These are phyloP conservation scores for Cymodocea nodosa DNA, from an alignment of 116 monocot species.

Conservation along the genomic window DNA sequence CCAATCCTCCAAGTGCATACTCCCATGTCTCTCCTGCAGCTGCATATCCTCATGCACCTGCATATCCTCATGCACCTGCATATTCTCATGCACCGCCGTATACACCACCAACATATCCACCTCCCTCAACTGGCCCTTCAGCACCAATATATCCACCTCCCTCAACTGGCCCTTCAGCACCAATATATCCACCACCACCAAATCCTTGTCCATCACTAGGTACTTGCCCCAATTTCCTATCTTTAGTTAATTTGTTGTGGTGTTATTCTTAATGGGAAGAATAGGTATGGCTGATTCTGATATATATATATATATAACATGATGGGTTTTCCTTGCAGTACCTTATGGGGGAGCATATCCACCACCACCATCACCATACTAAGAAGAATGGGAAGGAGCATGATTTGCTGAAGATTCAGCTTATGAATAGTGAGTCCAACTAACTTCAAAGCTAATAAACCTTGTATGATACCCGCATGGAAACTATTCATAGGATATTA, in stretches of 20 bases:
- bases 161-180: background rate
- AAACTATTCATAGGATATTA: too few species aligned
- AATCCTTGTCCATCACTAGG: constrained; percentile 4
- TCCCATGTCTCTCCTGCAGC: constrained; percentile 9
- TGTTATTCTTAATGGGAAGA: too few species aligned
- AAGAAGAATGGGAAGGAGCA: background rate
- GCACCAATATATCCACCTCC: background rate
- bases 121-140: background rate
- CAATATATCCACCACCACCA: background rate
- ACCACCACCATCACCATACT: constrained; percentile 10
- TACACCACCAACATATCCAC: background rate
- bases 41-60: constrained; percentile 11
- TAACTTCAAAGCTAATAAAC: too few species aligned
- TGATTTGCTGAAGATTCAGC: too few species aligned
- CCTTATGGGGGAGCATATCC: constrained; percentile 8
- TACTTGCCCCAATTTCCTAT: background rate
- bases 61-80: constrained; percentile 4
- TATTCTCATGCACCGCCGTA: constrained; percentile 8
- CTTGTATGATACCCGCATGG: too few species aligned
- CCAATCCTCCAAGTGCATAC: constrained; percentile 2
- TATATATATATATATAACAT: background rate
- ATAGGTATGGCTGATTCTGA: background rate
- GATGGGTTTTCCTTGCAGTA: background rate
- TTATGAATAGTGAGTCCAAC: too few species aligned
- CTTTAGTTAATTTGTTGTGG: too few species aligned